Evolutionary conservation across 768 basidiomycete species (phyloP), one percentile per base, ranked within the genome.

Genomic region (Flagelloscypha sp.): DNA sequence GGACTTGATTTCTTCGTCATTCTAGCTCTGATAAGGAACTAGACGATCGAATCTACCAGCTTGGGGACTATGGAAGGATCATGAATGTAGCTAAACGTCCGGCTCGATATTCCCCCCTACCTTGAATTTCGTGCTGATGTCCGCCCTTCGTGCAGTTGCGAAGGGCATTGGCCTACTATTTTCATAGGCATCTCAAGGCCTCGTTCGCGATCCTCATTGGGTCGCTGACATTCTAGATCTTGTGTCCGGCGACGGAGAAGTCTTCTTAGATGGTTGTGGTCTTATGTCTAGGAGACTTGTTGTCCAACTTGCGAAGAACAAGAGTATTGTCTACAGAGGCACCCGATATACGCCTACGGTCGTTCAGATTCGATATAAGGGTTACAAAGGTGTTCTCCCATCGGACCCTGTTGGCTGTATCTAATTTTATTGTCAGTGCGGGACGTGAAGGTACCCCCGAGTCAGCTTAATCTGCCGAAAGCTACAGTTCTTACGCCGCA

Each of bases 361-460:
- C 4, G 72, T 71, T 43, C 79, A 81, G 44, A 79, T 81, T 33
- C 58, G 78, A 35, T 82, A 81, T 48, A 54, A 67, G n/a, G 79
- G 79, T 7, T 80, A 83, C 48, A 82, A 82, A 56, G 79, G 79
- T 5, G 79, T 82, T 5, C 50, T 80, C n/a, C n/a, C n/a, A n/a
- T n/a, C n/a, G n/a, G n/a, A n/a, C n/a, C n/a, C n/a, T n/a, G n/a
- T n/a, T n/a, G n/a, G n/a, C n/a, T n/a, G n/a, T n/a, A n/a, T 19
- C 41, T 74, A 6, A 48, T 59, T 2, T 59, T 74, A 34, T 48
- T 79, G 21, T 58, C 53, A 3, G 48, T 52, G 4, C 45, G 43
- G 23, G 45, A n/a, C n/a, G 39, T 15, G 42, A 47, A 12, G 22
- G 38, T n/a, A 29, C 10, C 27, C 37, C 20, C n/a, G 17, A 25